Evolutionary conservation across 768 basidiomycete genomes (phyloP).

Genomic region (Amylocystis lapponica): DNA sequence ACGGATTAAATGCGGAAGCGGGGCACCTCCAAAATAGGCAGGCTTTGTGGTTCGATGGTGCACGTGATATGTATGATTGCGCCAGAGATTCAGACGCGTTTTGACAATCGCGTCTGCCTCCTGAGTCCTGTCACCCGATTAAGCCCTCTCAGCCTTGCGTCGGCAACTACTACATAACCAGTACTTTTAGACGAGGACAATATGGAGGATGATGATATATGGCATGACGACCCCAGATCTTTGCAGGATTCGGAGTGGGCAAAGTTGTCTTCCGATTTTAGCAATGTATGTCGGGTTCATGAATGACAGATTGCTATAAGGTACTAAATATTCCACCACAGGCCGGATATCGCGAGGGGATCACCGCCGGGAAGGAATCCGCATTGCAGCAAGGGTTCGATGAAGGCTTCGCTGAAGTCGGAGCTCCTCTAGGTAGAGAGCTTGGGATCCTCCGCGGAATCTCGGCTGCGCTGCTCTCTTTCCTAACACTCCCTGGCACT

Average conservation of each 20-base stretch:
- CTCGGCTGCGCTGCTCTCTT: conserved; percentile 54
- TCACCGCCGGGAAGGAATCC: conserved; percentile 84
- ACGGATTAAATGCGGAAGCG: no score
- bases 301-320: background rate
- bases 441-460: conserved; percentile 75
- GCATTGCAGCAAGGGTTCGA: conserved; percentile 91
- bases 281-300: conserved; percentile 43
- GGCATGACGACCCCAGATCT: conserved; percentile 44
- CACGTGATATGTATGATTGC: no score
- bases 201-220: conserved; percentile 25
- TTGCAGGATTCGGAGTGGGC: conserved; percentile 55
- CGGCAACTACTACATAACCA: no score
- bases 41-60: no score
- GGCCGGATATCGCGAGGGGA: conserved; percentile 97
- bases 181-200: no score
- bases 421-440: conserved; percentile 70
- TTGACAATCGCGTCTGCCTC: no score
- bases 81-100: no score
- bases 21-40: no score
- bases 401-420: conserved; percentile 66
- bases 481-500: conserved; percentile 38
- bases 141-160: no score
- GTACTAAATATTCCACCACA: conserved; percentile 28
- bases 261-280: conserved; percentile 63
- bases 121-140: no score